Conservation (phyloP, 208 protist species). For the Wallacemonas sp. region DNA sequence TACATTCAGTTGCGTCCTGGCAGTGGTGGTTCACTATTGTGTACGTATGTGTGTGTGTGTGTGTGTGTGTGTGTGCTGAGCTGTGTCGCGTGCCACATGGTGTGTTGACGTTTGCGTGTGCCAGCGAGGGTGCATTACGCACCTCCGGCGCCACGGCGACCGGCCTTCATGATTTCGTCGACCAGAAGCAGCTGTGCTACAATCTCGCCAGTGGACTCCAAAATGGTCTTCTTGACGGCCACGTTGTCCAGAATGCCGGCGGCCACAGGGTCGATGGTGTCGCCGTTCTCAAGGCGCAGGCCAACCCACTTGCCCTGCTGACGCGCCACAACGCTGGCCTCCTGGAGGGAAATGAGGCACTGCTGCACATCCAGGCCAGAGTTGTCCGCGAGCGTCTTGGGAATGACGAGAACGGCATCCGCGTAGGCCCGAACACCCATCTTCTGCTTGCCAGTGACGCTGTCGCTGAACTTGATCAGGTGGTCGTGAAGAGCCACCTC, state of each 20-base stretch:
- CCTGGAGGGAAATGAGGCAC: conserved; percentile 95
- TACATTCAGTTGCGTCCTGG: too few relatives aligned
- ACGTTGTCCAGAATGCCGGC: conserved; percentile 99
- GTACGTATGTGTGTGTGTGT: too few relatives aligned
- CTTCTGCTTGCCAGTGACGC: conserved; percentile 90
- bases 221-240: conserved; percentile 98
- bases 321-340: conserved; percentile 75
- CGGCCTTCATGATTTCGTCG: conserved; percentile 99
- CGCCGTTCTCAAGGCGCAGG: conserved; percentile 97
- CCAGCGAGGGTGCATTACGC: conserved; percentile 5
- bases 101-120: too few relatives aligned
- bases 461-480: conserved; percentile 92
- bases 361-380: conserved; percentile 98
- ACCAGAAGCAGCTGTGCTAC: conserved; percentile 98
- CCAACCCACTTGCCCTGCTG: conserved; percentile 88
- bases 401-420: conserved; percentile 98
- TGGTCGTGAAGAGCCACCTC: conserved; percentile 95
- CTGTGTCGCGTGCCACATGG: too few relatives aligned
- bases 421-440: conserved; percentile 99
- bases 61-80: too few relatives aligned
- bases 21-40: too few relatives aligned
- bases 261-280: conserved; percentile 93
- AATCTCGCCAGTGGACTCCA: conserved; percentile 97
- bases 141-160: conserved; percentile 84
- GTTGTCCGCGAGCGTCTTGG: conserved; percentile 99